Evolutionary conservation across 768 basidiomycete species (phyloP).

Genomic region (Roridomyces roridus): DNA sequence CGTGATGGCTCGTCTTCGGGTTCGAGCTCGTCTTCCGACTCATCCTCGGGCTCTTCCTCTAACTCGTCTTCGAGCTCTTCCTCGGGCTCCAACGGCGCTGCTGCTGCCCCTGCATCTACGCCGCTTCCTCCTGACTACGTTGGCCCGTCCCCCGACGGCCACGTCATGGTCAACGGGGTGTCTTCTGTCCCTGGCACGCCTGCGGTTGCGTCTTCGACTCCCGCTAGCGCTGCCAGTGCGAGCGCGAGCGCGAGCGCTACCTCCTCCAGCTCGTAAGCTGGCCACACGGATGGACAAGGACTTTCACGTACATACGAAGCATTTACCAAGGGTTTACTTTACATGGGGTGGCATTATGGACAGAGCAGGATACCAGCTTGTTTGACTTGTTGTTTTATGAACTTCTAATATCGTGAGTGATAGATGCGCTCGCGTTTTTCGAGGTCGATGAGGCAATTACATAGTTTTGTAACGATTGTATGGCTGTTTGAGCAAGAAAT

Average conservation of each 20-base stretch:
- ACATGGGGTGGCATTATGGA: constrained; percentile 12
- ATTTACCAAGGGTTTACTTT: constrained; percentile 9
- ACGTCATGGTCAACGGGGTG: constrained; percentile 56
- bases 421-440: constrained; percentile 29
- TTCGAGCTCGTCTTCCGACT: too few species aligned
- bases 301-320: constrained; percentile 18
- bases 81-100: constrained; percentile 27
- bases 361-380: constrained; percentile 17
- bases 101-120: constrained; percentile 29
- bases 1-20: too few species aligned
- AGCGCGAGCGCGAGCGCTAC: constrained; percentile 14
- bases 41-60: constrained; percentile 22
- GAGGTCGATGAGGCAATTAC: constrained; percentile 9
- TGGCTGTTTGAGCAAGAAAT: too few species aligned
- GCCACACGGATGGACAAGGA: background rate
- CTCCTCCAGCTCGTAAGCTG: background rate
- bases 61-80: constrained; percentile 24
- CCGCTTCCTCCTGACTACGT: constrained; percentile 44
- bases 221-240: background rate
- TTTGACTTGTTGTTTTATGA: constrained; percentile 6
- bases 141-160: constrained; percentile 48
- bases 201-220: background rate
- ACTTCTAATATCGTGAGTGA: constrained; percentile 19
- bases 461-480: background rate
- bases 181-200: constrained; percentile 23